These are phyloP conservation scores for Ceratocystiopsis brevicomis DNA, from an alignment of 2,329 filamentous ascomycete species.

Conservation along the genomic window DNA sequence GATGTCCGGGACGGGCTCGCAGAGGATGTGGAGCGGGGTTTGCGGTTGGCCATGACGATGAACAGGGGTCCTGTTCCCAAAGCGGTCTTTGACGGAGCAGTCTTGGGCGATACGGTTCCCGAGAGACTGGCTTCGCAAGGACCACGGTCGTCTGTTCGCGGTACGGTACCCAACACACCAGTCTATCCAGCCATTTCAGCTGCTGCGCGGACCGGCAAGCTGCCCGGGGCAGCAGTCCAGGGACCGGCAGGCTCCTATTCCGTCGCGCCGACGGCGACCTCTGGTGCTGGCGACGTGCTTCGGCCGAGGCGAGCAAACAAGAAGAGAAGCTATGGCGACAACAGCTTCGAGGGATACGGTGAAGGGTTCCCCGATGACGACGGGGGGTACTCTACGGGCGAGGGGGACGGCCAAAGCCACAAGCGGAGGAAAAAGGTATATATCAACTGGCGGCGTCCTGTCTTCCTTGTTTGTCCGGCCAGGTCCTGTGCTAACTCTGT, in stretches of 20 bases:
- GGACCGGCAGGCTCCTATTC: too few species aligned
- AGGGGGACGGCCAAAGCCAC: constrained; percentile 37
- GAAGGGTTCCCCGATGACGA: constrained; percentile 54
- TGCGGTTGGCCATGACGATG: constrained; percentile 37
- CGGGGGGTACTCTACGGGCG: constrained; percentile 51
- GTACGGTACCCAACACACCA: constrained; percentile 35
- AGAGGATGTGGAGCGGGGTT: constrained; percentile 21
- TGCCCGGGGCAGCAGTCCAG: neutral
- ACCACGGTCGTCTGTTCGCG: constrained; percentile 23
- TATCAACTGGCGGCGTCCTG: constrained; percentile 8
- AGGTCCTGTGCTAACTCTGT: constrained; percentile 18
- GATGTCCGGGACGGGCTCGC: constrained; percentile 36
- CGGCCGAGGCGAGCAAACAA: constrained; percentile 48
- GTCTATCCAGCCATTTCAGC: constrained; percentile 14
- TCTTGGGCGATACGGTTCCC: constrained; percentile 36
- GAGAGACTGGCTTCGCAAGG: constrained; percentile 18
- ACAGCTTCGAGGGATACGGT: constrained; percentile 55
- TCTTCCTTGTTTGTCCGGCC: too few species aligned
- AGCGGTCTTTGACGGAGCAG: constrained; percentile 35
- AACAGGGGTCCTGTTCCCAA: constrained; percentile 36
- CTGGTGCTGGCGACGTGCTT: constrained; percentile 24
- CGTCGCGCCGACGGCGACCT: constrained; percentile 5
- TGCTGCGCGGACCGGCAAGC: constrained; percentile 19
- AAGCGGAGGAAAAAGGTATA: constrained; percentile 50
- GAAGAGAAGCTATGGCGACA: constrained; percentile 60